These are phyloP conservation scores for Zygoascus tannicola DNA, from an alignment of 805 yeast species.

Conservation along the genomic window DNA sequence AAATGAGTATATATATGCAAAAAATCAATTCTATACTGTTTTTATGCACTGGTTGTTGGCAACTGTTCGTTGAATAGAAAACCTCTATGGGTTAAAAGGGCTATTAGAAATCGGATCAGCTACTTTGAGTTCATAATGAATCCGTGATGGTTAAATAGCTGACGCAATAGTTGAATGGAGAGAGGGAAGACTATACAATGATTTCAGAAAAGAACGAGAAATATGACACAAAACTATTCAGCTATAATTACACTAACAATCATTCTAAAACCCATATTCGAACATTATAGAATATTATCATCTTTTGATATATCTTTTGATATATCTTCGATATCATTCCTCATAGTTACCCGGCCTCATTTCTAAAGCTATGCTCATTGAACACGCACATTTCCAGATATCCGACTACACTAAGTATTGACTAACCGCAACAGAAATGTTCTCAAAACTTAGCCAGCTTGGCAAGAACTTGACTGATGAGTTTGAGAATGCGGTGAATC, in stretches of 20 bases:
- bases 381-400: not conserved
- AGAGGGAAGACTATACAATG: too few relatives aligned
- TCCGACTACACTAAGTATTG: not conserved
- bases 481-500: constrained; percentile 34
- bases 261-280: not conserved
- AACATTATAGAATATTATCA: not conserved
- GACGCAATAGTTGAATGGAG: too few relatives aligned
- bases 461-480: constrained; percentile 59
- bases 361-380: not conserved
- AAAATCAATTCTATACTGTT: too few relatives aligned
- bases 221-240: not conserved
- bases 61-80: too few relatives aligned
- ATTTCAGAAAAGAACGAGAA: too few relatives aligned
- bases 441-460: constrained; percentile 49
- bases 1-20: too few relatives aligned
- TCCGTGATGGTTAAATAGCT: too few relatives aligned
- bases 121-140: too few relatives aligned
- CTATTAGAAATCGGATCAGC: too few relatives aligned
- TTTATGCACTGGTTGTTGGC: too few relatives aligned
- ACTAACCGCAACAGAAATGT: constrained; percentile 30
- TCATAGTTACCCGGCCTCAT: not conserved
- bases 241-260: not conserved
- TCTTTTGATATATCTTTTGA: not conserved
- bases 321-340: not conserved
- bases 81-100: too few relatives aligned